Base-by-base conservation (phyloP, 192 early-diverging fungal genomes). In the Blastocladiella britannica region DNA sequence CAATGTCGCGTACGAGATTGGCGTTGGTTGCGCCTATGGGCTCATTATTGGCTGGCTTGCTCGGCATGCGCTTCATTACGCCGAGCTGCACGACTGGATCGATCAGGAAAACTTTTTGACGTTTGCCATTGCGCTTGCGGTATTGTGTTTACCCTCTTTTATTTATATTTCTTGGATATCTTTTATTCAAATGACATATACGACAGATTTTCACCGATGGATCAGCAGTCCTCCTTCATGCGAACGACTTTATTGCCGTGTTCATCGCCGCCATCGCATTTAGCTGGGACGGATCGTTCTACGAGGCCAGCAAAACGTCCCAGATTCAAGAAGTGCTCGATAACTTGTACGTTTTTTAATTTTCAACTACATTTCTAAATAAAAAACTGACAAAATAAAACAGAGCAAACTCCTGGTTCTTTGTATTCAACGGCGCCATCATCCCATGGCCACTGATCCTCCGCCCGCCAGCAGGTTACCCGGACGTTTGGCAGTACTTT, bases 251-350 rank as follows among this genome's bases (percentile, higher is more conserved):
- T 5, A 62, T 91, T 29, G 79, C 85, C 51, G 83, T 82, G 57
- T 88, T 88, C 67, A 68, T 82, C 37, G 80, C 84, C 1, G 87
- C 85, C 12, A 82, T 84, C 62, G 72, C 80, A 2, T 84, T 89
- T 31, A 80, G 83, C 0, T 90, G 88, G 89, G 89, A 95, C 56
- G 84, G 81, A 52, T 93, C 88, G 89, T 93, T 91, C 64, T 77
- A 80, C 51, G 65, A 86, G 25, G 83, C 88, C 57, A 81, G 83
- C 22, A 72, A 85, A 26, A 83, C 86, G 53, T 78, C 85, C 2
- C 81, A 88, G 22, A 73, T 94, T 26, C 91, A 94, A 67, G 91
- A 94, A 67, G 84, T 86, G 5, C 75, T 97, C 52, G 91, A 91
- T 60, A 83, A 79, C 63, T 65, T 97, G 61, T 64, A 68, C 86